Conservation (phyloP, 2,329 filamentous ascomycete species). For the Chrysoporthe austroafricana region DNA sequence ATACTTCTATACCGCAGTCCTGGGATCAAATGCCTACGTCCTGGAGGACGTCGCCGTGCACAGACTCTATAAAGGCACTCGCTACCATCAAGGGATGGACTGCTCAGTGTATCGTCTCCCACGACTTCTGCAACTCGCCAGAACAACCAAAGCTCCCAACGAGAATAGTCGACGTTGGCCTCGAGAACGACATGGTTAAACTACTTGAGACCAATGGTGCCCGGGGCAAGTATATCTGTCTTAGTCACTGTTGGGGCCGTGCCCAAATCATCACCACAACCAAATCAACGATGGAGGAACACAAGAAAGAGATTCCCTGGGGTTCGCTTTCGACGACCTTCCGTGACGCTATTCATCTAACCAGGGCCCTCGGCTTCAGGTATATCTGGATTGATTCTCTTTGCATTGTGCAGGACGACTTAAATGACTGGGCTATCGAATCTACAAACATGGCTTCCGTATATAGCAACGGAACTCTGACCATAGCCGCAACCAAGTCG, state of each 20-base stretch:
- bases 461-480: slow-evolving; percentile 20
- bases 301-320: neutral
- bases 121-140: neutral
- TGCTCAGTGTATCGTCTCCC: neutral
- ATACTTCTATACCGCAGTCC: neutral
- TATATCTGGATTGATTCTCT: slow-evolving; percentile 21
- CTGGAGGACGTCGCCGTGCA: neutral
- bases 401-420: slow-evolving; percentile 27
- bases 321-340: slow-evolving; percentile 1
- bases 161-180: neutral
- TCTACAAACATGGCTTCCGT: slow-evolving; percentile 22
- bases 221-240: neutral
- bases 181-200: neutral
- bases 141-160: neutral
- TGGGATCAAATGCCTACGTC: slow-evolving; percentile 3
- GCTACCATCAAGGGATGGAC: neutral
- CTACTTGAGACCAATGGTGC: slow-evolving; percentile 1
- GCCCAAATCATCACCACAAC: slow-evolving; percentile 11
- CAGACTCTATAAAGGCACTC: neutral
- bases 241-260: slow-evolving; percentile 19
- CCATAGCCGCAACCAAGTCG: slow-evolving; percentile 17
- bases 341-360: neutral
- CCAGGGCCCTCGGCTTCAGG: slow-evolving; percentile 3
- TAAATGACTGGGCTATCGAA: slow-evolving; percentile 22
- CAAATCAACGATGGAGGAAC: neutral